These are phyloP conservation scores for Quercus glauca DNA, from an alignment of 306 rosid species.

Conservation along the genomic window DNA sequence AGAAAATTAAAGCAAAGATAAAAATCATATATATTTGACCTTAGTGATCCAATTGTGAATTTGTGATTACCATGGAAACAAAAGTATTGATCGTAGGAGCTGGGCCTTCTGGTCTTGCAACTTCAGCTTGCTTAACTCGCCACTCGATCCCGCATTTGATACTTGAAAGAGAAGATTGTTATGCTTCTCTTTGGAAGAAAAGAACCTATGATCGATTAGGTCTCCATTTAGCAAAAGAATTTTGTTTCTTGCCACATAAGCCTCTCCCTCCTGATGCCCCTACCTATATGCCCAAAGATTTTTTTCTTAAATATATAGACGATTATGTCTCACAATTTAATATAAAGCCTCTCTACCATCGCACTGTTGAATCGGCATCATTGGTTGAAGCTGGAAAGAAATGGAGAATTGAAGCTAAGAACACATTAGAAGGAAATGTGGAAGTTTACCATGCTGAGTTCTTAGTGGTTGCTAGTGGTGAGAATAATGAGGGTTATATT, in stretches of 20 bases:
- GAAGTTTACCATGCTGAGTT: slow-evolving; percentile 23
- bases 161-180: slow-evolving; percentile 47
- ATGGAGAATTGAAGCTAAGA: slow-evolving; percentile 33
- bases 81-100: slow-evolving; percentile 32
- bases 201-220: slow-evolving; percentile 38
- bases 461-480: slow-evolving; percentile 47
- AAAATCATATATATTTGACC: background rate
- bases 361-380: slow-evolving; percentile 24
- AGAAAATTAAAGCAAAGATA: background rate
- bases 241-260: slow-evolving; percentile 35
- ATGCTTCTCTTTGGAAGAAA: slow-evolving; percentile 56
- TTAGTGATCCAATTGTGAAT: too few relatives aligned
- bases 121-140: slow-evolving; percentile 32
- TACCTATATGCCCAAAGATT: slow-evolving; percentile 28
- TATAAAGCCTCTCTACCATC: slow-evolving; percentile 30
- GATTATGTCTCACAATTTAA: slow-evolving; percentile 21
- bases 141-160: slow-evolving; percentile 31
- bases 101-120: slow-evolving; percentile 51
- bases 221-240: slow-evolving; percentile 46
- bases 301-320: slow-evolving; percentile 30
- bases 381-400: slow-evolving; percentile 4
- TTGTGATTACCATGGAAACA: slow-evolving; percentile 13
- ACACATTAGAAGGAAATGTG: background rate
- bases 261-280: slow-evolving; percentile 26
- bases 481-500: slow-evolving; percentile 25